These are phyloP conservation scores for Pseudogymnoascus sp. DNA, from an alignment of 2,329 filamentous ascomycete species.

Conservation along the genomic window DNA sequence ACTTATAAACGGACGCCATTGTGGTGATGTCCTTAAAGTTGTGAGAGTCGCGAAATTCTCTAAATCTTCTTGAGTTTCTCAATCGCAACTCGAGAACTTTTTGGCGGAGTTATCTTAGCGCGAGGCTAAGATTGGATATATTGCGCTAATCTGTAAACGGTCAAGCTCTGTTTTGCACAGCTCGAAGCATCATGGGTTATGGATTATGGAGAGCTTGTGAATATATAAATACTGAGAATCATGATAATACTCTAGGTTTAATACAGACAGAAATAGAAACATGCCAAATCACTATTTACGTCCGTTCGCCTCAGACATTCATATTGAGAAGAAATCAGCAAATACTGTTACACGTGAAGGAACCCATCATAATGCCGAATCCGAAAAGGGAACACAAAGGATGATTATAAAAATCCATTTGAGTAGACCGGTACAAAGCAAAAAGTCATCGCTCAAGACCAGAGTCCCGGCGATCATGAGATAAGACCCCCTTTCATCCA, in stretches of 20 bases:
- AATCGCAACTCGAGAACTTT: conserved; percentile 11
- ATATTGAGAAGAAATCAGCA: conserved; percentile 6
- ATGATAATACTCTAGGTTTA: background rate
- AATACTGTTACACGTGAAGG: conserved; percentile 10
- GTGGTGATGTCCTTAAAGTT: conserved; percentile 19
- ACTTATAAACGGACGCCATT: conserved; percentile 71
- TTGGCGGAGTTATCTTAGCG: conserved; percentile 10
- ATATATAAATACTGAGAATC: background rate
- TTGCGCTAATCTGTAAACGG: background rate
- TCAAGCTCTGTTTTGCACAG: background rate
- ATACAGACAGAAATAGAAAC: background rate
- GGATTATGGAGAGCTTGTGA: background rate
- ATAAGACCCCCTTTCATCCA: conserved; percentile 7
- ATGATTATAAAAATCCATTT: conserved; percentile 8
- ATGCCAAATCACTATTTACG: background rate
- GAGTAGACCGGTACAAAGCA: conserved; percentile 8
- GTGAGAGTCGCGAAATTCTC: conserved; percentile 18
- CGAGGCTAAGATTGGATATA: conserved; percentile 2
- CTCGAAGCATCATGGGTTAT: background rate
- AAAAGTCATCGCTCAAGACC: background rate
- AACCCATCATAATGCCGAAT: conserved; percentile 13
- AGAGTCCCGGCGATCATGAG: conserved; percentile 6
- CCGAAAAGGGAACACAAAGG: conserved; percentile 10
- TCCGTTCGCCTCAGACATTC: background rate
- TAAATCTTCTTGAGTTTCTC: conserved; percentile 10